These are phyloP conservation scores for Aspergillus incahuasiensis DNA, from an alignment of 495 filamentous ascomycete species.

Conservation along the genomic window DNA sequence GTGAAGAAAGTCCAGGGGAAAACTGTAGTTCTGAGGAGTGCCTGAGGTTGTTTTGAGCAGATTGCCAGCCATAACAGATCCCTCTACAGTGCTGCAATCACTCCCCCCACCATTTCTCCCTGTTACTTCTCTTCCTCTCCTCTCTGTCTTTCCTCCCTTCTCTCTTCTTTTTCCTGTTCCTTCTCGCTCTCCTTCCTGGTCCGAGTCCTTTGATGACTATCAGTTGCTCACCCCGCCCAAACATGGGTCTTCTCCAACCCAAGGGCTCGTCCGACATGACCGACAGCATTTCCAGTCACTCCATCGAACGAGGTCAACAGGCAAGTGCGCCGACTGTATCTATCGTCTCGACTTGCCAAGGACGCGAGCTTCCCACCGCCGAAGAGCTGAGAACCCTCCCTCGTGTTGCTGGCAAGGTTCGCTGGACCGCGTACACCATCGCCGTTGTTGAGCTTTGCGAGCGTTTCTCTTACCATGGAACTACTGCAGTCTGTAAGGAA, in stretches of 20 bases:
- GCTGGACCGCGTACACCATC: conserved; percentile 60
- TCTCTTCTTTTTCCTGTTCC: neutral
- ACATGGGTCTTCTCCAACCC: neutral
- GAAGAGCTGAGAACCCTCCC: conserved; percentile 56
- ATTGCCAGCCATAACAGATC: neutral
- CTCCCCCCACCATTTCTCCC: neutral
- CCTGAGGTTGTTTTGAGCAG: neutral
- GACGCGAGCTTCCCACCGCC: conserved; percentile 45
- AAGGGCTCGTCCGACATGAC: neutral
- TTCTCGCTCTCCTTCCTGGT: neutral
- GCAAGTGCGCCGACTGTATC: neutral
- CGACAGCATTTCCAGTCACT: conserved; percentile 1
- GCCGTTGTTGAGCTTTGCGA: conserved; percentile 73
- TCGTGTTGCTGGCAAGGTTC: conserved; percentile 61
- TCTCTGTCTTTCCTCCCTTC: neutral
- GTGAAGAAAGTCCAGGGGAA: neutral
- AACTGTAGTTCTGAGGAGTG: neutral
- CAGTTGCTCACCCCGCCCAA: neutral
- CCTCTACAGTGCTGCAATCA: too few species aligned
- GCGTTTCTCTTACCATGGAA: conserved; percentile 75
- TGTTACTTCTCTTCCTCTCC: neutral
- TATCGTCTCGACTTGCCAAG: neutral
- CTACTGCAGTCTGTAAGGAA: conserved; percentile 60
- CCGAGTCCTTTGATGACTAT: neutral
- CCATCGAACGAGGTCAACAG: neutral